A percentile compares a stretch with the other conserved stretches of the same genome.
These are phyloP conservation scores for Blastobotrys apis DNA, from an alignment of 1,139 yeast genomes.

Conservation along the genomic window DNA sequence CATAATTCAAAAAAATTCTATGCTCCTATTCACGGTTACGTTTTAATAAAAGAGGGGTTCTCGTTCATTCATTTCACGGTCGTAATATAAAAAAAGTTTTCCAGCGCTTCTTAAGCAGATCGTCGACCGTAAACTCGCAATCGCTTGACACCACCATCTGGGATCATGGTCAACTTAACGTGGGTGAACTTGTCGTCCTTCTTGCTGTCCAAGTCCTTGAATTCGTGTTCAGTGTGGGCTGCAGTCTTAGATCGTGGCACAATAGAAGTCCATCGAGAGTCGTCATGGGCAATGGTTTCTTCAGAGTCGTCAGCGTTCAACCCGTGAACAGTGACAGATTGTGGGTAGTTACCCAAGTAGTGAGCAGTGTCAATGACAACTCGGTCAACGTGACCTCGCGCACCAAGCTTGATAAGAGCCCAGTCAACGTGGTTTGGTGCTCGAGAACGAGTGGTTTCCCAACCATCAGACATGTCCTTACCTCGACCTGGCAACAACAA, in stretches of 20 bases:
- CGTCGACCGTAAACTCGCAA: constrained; percentile 72
- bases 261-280: constrained; percentile 54
- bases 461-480: constrained; percentile 93
- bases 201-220: constrained; percentile 22
- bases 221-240: constrained; percentile 72
- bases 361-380: constrained; percentile 86
- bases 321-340: constrained; percentile 55
- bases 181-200: constrained; percentile 46
- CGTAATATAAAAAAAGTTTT: too few species aligned
- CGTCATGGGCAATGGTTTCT: constrained; percentile 35
- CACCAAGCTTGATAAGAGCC: constrained; percentile 79
- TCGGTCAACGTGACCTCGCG: constrained; percentile 47
- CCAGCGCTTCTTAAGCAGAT: constrained; percentile 12
- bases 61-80: too few species aligned
- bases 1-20: too few species aligned
- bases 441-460: constrained; percentile 95
- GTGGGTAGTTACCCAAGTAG: constrained; percentile 92
- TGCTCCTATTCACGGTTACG: too few species aligned
- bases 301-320: constrained; percentile 40
- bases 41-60: too few species aligned
- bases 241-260: constrained; percentile 70
- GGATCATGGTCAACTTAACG: constrained; percentile 75
- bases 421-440: constrained; percentile 81
- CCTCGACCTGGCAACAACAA: constrained; percentile 90
- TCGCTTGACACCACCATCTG: constrained; percentile 95